Evolutionary conservation across 2,329 filamentous ascomycete species (phyloP).

Genomic region (Penicillium sp.): DNA sequence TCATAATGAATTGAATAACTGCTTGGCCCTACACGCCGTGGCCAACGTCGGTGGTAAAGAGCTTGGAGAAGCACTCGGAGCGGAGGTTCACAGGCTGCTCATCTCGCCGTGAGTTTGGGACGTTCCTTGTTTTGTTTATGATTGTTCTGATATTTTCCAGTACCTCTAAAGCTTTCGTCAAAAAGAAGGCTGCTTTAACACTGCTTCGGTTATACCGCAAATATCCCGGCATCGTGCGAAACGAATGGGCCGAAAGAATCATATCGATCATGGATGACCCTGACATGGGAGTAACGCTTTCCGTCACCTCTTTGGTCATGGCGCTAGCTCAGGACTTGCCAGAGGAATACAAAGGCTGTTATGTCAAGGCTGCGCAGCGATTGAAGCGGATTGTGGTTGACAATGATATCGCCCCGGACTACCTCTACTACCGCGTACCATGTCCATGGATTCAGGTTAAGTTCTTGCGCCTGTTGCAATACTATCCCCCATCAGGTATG

Average conservation of each 20-base stretch:
- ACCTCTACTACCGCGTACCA: conserved; percentile 99
- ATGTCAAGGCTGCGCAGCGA: conserved; percentile 86
- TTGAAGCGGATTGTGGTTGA: conserved; percentile 90
- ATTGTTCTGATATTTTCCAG: conserved; percentile 38
- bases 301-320: conserved; percentile 94
- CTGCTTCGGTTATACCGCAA: conserved; percentile 92
- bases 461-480: conserved; percentile 84
- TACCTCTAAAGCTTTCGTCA: conserved; percentile 93
- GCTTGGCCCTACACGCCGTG: conserved; percentile 92
- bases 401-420: conserved; percentile 83
- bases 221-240: conserved; percentile 87
- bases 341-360: conserved; percentile 92
- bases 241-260: conserved; percentile 96
- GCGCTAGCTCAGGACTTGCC: conserved; percentile 88
- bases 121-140: conserved; percentile 37
- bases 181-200: conserved; percentile 97
- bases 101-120: conserved; percentile 77
- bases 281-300: conserved; percentile 90
- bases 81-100: conserved; percentile 86
- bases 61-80: conserved; percentile 91
- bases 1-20: conserved; percentile 97
- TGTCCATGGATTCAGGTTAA: conserved; percentile 99
- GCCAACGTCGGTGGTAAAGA: conserved; percentile 95
- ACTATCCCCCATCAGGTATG: conserved; percentile 88
- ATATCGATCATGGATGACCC: conserved; percentile 98